Percentiles rank a stretch among this genome's conserved stretches.
Evolutionary conservation across 768 basidiomycete genomes (phyloP).

Genomic region (Coprinopsis marcescibilis): DNA sequence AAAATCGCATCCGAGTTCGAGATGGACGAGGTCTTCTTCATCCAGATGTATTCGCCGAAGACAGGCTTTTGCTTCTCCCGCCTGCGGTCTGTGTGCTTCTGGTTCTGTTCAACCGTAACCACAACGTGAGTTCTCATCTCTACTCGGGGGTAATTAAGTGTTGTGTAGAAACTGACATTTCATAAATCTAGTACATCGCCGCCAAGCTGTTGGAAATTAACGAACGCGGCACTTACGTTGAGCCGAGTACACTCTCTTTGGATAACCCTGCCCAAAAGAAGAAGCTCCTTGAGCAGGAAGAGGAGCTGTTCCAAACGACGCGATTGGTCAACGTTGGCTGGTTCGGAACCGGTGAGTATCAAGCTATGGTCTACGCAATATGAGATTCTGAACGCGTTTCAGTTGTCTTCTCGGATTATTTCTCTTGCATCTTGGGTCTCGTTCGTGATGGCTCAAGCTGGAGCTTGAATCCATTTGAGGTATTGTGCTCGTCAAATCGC

Average conservation of each 20-base stretch:
- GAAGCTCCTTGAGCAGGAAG: slow-evolving; percentile 49
- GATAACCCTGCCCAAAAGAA: slow-evolving; percentile 28
- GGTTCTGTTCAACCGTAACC: slow-evolving; percentile 86
- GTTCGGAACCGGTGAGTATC: slow-evolving; percentile 52
- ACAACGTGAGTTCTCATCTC: slow-evolving; percentile 52
- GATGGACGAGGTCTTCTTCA: slow-evolving; percentile 62
- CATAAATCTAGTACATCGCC: slow-evolving; percentile 61
- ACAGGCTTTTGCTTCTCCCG: slow-evolving; percentile 72
- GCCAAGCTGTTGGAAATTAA: slow-evolving; percentile 74
- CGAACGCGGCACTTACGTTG: slow-evolving; percentile 57
- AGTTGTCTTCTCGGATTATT: slow-evolving; percentile 81
- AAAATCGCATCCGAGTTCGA: slow-evolving; percentile 49
- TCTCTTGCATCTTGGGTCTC: slow-evolving; percentile 75
- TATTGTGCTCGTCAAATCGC: neutral
- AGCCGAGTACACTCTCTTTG: slow-evolving; percentile 44
- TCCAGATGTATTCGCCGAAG: slow-evolving; percentile 76
- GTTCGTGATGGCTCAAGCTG: slow-evolving; percentile 70
- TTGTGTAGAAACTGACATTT: too few relatives aligned
- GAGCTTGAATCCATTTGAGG: slow-evolving; percentile 68
- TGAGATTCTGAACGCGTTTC: neutral
- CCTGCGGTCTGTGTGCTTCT: slow-evolving; percentile 70
- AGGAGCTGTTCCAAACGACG: slow-evolving; percentile 81
- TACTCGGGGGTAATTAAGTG: neutral
- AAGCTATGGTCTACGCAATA: neutral
- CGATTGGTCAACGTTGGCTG: slow-evolving; percentile 74